Percentiles rank a stretch among this genome's conserved stretches.
Evolutionary conservation across 129 eudicot species (phyloP).

Genomic region (Deinandra increscens): DNA sequence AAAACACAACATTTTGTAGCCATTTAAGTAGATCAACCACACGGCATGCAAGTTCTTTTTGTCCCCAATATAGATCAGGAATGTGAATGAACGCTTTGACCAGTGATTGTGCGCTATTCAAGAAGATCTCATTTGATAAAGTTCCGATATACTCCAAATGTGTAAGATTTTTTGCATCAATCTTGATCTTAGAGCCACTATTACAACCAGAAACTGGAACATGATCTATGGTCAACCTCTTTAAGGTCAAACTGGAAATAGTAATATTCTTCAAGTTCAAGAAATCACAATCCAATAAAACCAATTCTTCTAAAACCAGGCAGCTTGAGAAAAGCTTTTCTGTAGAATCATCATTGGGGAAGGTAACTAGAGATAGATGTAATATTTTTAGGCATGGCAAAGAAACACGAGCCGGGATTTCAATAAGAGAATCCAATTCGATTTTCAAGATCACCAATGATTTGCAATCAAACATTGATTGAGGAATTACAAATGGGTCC

Average conservation of each 20-base stretch:
- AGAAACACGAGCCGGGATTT: slow-evolving; percentile 22
- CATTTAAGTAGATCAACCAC: slow-evolving; percentile 39
- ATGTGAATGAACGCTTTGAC: slow-evolving; percentile 48
- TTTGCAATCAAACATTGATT: slow-evolving; percentile 21
- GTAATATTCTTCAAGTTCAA: slow-evolving; percentile 8
- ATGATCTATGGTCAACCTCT: slow-evolving; percentile 22
- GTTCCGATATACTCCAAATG: slow-evolving; percentile 34
- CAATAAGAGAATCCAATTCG: slow-evolving; percentile 15
- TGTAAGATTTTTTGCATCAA: slow-evolving; percentile 26
- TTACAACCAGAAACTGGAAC: slow-evolving; percentile 1
- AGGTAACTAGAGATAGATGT: slow-evolving; percentile 23
- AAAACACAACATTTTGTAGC: slow-evolving; percentile 31
- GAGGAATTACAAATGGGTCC: slow-evolving; percentile 21
- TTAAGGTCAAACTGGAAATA: slow-evolving; percentile 24
- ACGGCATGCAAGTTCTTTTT: slow-evolving; percentile 33
- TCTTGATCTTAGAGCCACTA: slow-evolving; percentile 33
- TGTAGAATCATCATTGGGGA: slow-evolving; percentile 13
- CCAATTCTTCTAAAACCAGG: slow-evolving; percentile 27
- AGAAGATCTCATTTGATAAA: slow-evolving; percentile 43
- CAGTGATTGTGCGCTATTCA: slow-evolving; percentile 31
- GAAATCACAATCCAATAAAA: slow-evolving; percentile 22
- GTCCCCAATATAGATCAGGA: slow-evolving; percentile 27
- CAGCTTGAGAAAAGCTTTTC: slow-evolving; percentile 29
- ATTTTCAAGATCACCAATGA: slow-evolving; percentile 28
- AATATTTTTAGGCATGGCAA: slow-evolving; percentile 31